Percentiles rank a stretch among this genome's conserved stretches.
Conservation (phyloP, 1,284 basidiomycete genomes). For the Trichosporon sp. region DNA sequence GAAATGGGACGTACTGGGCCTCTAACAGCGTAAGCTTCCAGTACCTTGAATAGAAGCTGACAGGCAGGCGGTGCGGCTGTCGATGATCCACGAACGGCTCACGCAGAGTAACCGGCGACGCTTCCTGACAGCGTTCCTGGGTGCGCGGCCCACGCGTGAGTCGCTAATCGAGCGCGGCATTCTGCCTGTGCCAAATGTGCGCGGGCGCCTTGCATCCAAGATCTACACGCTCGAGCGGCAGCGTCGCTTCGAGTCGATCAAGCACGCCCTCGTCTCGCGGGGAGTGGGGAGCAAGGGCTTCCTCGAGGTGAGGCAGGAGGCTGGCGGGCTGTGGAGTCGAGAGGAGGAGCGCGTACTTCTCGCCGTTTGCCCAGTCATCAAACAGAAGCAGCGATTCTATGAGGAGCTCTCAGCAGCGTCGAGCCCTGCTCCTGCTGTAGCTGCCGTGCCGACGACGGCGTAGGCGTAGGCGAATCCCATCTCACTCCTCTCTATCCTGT, state of each 20-base stretch:
- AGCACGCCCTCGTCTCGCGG: slow-evolving; percentile 10
- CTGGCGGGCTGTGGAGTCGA: not conserved
- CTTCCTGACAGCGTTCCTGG: slow-evolving; percentile 13
- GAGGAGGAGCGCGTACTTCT: slow-evolving; percentile 16
- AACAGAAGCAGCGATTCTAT: slow-evolving; percentile 16
- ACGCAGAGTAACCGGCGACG: slow-evolving; percentile 9
- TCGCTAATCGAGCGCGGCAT: slow-evolving; percentile 17
- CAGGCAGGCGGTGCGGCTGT: slow-evolving; percentile 23
- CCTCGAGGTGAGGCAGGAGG: slow-evolving; percentile 2
- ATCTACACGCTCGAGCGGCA: slow-evolving; percentile 16
- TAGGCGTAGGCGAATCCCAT: not conserved
- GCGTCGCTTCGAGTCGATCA: slow-evolving; percentile 11
- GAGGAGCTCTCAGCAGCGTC: slow-evolving; percentile 11
- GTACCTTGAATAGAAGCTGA: not conserved
- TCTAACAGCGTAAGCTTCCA: slow-evolving; percentile 15
- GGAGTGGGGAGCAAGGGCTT: slow-evolving; percentile 10
- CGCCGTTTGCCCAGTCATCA: slow-evolving; percentile 25
- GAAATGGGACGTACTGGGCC: slow-evolving; percentile 20
- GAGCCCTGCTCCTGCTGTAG: not conserved
- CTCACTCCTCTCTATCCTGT: not conserved
- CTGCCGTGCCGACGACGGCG: not conserved
- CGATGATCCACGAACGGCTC: slow-evolving; percentile 20
- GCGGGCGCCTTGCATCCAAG: not conserved
- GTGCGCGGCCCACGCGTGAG: slow-evolving; percentile 10
- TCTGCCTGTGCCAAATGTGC: slow-evolving; percentile 10